These are phyloP conservation scores for Ceratocystiopsis brevicomis DNA, from an alignment of 2,329 filamentous ascomycete species.

Conservation along the genomic window DNA sequence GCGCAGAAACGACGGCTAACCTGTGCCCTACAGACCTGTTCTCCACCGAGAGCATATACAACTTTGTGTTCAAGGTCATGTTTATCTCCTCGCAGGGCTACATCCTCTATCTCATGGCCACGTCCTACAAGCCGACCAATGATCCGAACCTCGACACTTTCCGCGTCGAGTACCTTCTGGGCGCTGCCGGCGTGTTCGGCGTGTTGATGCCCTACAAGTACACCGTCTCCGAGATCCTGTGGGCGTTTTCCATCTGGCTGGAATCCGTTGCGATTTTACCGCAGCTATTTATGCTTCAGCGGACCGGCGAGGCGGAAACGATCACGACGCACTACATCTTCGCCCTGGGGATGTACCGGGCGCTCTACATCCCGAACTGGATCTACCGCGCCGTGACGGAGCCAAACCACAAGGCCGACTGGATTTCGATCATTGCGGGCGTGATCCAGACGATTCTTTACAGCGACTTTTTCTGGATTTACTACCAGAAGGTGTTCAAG, in stretches of 20 bases:
- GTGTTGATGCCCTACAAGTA: slow-evolving; percentile 76
- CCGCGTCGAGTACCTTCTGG: slow-evolving; percentile 85
- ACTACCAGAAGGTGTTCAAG: slow-evolving; percentile 90
- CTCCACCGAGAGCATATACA: slow-evolving; percentile 69
- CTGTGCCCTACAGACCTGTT: slow-evolving; percentile 50
- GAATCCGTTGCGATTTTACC: slow-evolving; percentile 92
- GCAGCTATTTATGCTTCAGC: slow-evolving; percentile 93
- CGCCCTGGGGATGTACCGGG: slow-evolving; percentile 75
- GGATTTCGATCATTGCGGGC: slow-evolving; percentile 74
- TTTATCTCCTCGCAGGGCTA: slow-evolving; percentile 84
- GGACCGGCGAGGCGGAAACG: slow-evolving; percentile 96
- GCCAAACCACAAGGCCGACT: slow-evolving; percentile 52
- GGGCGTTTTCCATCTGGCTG: slow-evolving; percentile 97
- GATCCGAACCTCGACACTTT: slow-evolving; percentile 96
- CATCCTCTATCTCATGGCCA: slow-evolving; percentile 95
- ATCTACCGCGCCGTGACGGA: slow-evolving; percentile 76
- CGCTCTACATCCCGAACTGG: slow-evolving; percentile 98
- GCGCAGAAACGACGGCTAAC: too few relatives aligned
- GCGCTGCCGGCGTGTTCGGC: slow-evolving; percentile 58
- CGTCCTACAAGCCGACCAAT: slow-evolving; percentile 91
- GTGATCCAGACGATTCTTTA: slow-evolving; percentile 88
- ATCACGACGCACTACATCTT: slow-evolving; percentile 98
- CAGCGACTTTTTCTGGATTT: slow-evolving; percentile 99
- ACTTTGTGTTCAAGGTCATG: slow-evolving; percentile 86
- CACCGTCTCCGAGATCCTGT: slow-evolving; percentile 66